Percentiles rank a stretch among this genome's conserved stretches.
phyloP scores from a whole-genome alignment of 1,139 yeast species.

The Taphrina pruni region DNA sequence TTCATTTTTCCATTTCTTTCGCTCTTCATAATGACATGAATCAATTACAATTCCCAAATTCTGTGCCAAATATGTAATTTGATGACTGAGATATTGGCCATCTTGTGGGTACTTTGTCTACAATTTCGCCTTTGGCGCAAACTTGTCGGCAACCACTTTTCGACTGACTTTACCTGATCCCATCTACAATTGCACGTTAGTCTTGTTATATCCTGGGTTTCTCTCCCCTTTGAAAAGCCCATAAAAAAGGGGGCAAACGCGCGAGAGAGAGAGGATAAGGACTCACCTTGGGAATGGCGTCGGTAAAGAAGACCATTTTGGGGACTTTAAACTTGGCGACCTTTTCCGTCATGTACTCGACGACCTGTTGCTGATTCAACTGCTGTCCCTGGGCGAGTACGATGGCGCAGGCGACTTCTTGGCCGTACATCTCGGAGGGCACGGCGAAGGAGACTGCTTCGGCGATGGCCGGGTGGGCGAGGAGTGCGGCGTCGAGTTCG shows the following conservation, averaged over 20 bases:
- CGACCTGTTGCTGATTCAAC: constrained; percentile 55
- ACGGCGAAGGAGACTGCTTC: constrained; percentile 75
- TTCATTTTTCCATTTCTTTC: not conserved
- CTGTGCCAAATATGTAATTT: no score
- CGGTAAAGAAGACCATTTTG: constrained; percentile 61
- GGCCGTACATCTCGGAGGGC: constrained; percentile 68
- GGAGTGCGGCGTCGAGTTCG: constrained; percentile 65
- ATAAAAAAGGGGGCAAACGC: not conserved
- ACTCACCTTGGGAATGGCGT: constrained; percentile 61
- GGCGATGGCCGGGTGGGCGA: constrained; percentile 62
- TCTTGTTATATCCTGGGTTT: not conserved
- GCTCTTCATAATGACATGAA: not conserved
- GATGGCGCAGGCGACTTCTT: constrained; percentile 68
- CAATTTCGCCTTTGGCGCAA: constrained; percentile 45
- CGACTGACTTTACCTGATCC: constrained; percentile 68
- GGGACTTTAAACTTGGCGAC: constrained; percentile 67
- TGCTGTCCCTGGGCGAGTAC: constrained; percentile 57
- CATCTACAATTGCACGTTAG: constrained; percentile 17
- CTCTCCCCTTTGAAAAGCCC: not conserved
- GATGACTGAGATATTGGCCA: no score
- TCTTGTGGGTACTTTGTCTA: not conserved
- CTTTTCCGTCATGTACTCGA: constrained; percentile 55
- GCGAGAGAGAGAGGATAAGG: not conserved
- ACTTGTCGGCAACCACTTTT: constrained; percentile 60
- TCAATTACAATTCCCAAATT: not conserved